Evolutionary conservation across 495 filamentous ascomycete genomes (phyloP), one percentile per base, ranked within the genome.

Genomic region (Pyronema omphalodes): DNA sequence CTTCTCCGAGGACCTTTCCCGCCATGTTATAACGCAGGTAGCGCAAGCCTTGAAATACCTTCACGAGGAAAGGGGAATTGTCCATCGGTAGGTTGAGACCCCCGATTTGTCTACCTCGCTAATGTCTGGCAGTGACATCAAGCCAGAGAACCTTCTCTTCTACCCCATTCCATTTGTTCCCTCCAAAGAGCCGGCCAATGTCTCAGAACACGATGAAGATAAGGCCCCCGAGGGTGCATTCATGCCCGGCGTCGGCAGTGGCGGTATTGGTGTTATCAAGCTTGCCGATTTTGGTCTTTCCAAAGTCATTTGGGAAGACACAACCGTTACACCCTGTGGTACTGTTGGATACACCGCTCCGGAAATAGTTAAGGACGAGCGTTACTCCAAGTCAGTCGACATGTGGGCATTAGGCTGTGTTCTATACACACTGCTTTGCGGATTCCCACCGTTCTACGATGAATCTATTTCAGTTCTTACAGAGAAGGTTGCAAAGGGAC

Each of bases 331-430:
- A 1, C 91, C 91, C 17, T 98, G 91, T 68, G 91, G 91, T 35
- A 98, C 91, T 3, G 91, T 96, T 52, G 91, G 91, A 34, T 98
- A 98, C 67, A 96, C 91, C 12, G 91, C 91, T n/a, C 91, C 91
- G 5, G 91, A 98, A 67, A 98, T 98, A 49, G 91, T 98, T 51
- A 96, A 96, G 69, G 91, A 98, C 69, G 91, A 98, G 67, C 79
- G 89, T 37, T 98, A 98, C 63, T 96, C 91, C 6, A 98, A 96
- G 72, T 88, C 86, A 60, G 91, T 98, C 40, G 91, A 98, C 58
- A 98, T 98, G 91, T 98, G 91, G 91, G 91, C 91, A 9, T 68
- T 98, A 37, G 91, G 91, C 9, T 98, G 91, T 69, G 91, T 98
- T 7, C 76, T 98, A 14, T 98, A 98, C 68, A 98, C 91, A 0